Conservation (phyloP, 495 filamentous ascomycete genomes). For the Aspergillus kassunensis region DNA sequence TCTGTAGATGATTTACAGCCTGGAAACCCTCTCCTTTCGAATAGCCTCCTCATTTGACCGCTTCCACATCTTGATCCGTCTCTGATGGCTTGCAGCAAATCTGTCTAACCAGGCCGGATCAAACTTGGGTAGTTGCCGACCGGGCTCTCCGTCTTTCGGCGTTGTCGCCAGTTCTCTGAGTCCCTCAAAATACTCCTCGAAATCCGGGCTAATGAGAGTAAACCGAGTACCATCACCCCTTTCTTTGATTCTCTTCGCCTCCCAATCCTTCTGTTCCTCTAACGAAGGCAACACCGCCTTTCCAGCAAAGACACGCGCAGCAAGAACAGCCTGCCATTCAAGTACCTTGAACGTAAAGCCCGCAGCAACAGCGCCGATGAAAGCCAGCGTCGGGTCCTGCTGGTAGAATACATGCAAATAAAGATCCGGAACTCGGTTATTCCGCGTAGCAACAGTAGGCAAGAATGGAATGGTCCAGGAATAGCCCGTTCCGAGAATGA, state of each 20-base stretch:
- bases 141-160: constrained; percentile 26
- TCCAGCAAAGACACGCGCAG: constrained; percentile 51
- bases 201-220: constrained; percentile 46
- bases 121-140: constrained; percentile 44
- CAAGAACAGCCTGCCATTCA: constrained; percentile 56
- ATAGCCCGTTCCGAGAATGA: constrained; percentile 57
- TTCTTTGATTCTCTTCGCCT: constrained; percentile 39
- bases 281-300: constrained; percentile 38
- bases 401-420: constrained; percentile 53
- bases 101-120: constrained; percentile 42
- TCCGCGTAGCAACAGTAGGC: constrained; percentile 43
- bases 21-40: background rate
- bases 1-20: no score
- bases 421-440: constrained; percentile 50
- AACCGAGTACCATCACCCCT: constrained; percentile 48
- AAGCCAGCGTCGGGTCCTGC: constrained; percentile 32
- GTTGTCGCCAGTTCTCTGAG: constrained; percentile 44
- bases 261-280: constrained; percentile 47
- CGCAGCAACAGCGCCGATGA: constrained; percentile 45
- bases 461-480: constrained; percentile 53
- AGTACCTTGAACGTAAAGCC: constrained; percentile 55
- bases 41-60: constrained; percentile 10
- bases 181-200: constrained; percentile 52
- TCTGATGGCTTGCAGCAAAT: constrained; percentile 45
- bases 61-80: constrained; percentile 48